Evolutionary conservation across 2,329 filamentous ascomycete genomes (phyloP), one percentile per base, ranked within the genome.

Genomic region (Chrysoporthe cubensis): DNA sequence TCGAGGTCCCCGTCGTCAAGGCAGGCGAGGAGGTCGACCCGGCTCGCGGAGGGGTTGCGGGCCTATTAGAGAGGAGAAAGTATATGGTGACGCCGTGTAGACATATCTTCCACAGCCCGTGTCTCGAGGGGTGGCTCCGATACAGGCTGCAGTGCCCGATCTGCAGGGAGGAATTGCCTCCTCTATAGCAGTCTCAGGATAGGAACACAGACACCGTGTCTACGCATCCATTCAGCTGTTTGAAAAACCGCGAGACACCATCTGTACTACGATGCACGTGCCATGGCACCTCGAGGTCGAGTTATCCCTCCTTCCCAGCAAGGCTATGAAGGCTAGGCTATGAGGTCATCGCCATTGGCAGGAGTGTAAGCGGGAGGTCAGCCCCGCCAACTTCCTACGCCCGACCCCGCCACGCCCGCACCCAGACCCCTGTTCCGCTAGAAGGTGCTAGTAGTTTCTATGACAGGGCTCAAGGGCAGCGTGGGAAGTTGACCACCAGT

Each of bases 71-170:
- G 43, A 84, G 95, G 69, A 87, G 94, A 62, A 85, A 87, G 73
- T 98, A 98, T 80, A 99, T 99, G 96, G 93, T 98, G 32, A 99
- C 96, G 67, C 96, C 96, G 60, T 99, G 96, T 78, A 84, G 94
- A 66, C 96, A 99, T 80, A 94, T 98, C 61, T 99, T 99, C 77
- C 96, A 99, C 77, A 96, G 90, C 66, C 83, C 86, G 43, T 99
- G 96, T 78, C 81, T 99, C 72, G 95, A 98, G 80, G 94, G 93
- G 50, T 98, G 96, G 96, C 96, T 99, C 91, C 87, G 92, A 76
- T 94, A 96, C 77, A 83, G 95, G 67, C 80, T 99, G 75, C 93
- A 97, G 81, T 99, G 96, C 80, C 96, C 96, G 0, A 97, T 97
- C 72, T 98, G 96, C 80, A 86, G 96, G 73, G 94, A 97, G 81